Evolutionary conservation across 2,329 filamentous ascomycete genomes (phyloP), one percentile per base, ranked within the genome.

Genomic region (Intubia oerlemansii): DNA sequence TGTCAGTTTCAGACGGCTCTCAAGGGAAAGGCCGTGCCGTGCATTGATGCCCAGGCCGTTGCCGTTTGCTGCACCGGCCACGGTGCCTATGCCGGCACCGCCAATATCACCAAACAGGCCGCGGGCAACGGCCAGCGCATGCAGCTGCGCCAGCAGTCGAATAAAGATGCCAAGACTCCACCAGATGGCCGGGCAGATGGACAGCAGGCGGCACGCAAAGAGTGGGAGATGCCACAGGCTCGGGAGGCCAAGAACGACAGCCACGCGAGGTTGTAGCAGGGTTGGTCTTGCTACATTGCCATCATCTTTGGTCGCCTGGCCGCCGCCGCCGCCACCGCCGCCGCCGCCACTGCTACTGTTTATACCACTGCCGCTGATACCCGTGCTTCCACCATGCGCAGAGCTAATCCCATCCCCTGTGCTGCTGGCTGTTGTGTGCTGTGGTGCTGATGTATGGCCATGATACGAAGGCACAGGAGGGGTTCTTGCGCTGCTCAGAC

Each of bases 241-340:
- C 30, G 74, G 69, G 11, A 88, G 66, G 29, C 78, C 77, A 26
- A 85, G 61, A 18, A 80, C 64, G 40, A 82, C 75, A 36, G 78
- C 78, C 32, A 85, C 68, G 32, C 77, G 75, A 10, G 78, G 78
- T 43, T 82, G 76, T 24, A 81, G 57, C 29, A 72, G 53, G 11
- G 62, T 44, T 7, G 47, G 44, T 10, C 38, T 39, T 6, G 41
- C 41, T 4, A 39, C 29, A 6, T 32, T 27, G 9, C 15, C 20
- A 29, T 32, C 29, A 10, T 20, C 11, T 22, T 28, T 22, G 18
- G 18, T 10, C 7, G 18, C 18, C 18, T 19, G 18, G 18, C 18
- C 18, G 18, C 18, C 18, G 18, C 6, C 10, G 18, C 18, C 18
- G 18, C 18, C 18, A 10, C 6, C 18, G 18, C 18, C 18, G n/a